Evolutionary conservation across 208 protist species (phyloP).

Genomic region (Phytomonas francai): DNA sequence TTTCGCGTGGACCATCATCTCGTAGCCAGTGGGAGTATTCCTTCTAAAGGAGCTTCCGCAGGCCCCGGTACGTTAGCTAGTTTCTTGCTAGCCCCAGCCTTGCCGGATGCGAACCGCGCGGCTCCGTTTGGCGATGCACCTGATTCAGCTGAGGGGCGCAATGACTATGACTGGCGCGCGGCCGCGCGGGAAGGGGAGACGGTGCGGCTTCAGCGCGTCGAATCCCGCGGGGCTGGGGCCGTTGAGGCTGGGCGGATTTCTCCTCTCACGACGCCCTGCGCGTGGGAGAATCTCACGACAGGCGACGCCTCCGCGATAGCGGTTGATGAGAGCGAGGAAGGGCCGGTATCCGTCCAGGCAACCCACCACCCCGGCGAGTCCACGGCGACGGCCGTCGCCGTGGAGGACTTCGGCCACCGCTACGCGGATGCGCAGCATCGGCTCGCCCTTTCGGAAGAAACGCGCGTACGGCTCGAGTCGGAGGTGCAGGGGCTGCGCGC

Average conservation of each 20-base stretch:
- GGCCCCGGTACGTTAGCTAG: not conserved
- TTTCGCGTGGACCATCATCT: not conserved
- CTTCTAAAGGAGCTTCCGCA: too few relatives aligned
- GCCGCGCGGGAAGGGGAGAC: not conserved
- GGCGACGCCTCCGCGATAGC: not conserved
- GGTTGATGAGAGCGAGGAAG: conserved; percentile 12
- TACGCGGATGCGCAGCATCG: conserved; percentile 39
- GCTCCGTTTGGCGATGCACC: not conserved
- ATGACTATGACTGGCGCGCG: not conserved
- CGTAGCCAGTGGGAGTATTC: not conserved
- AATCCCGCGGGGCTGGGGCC: conserved; percentile 8
- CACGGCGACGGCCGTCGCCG: conserved; percentile 1
- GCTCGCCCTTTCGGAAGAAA: conserved; percentile 26
- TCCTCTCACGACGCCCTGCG: not conserved
- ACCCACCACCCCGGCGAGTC: not conserved
- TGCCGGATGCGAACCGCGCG: not conserved
- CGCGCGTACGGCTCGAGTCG: conserved; percentile 18
- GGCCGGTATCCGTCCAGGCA: not conserved
- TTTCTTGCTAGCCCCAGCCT: not conserved
- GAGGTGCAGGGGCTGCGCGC: conserved; percentile 26
- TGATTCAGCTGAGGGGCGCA: not conserved
- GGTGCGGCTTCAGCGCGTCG: not conserved
- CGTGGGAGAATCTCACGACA: not conserved
- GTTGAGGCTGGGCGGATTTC: not conserved
- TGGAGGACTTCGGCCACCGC: conserved; percentile 31